Base-by-base conservation (phyloP, 768 basidiomycete species). In the Rossbeevera mucosa region DNA sequence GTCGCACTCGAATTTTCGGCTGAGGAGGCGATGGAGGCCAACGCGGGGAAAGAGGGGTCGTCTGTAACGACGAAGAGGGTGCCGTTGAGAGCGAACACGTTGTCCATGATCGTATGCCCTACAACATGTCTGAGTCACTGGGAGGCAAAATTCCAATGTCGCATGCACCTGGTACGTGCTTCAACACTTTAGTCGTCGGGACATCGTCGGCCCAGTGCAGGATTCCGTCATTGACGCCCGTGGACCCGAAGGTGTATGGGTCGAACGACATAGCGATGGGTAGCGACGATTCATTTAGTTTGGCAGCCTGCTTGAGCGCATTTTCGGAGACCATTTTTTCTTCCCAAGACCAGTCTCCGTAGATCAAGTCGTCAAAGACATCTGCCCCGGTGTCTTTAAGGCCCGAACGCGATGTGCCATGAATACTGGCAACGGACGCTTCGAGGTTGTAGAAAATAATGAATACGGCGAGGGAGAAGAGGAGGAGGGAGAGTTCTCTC, bases 61-160 rank as follows among this genome's bases (percentile, higher is more conserved):
- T 92, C 84, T 4, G 85, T 80, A 30, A 94, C 83, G 53, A 94
- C 67, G 66, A 82, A 90, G 54, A 91, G 77, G 2, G 82, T 81
- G 9, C 83, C 83, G 57, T 87, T 83, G 59, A 79, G 73, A n/a
- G 88, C 69, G 61, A 86, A 80, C n/a, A 91, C 76, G 54, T 90
- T 86, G 60, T 94, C 89, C 51, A 94, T 73, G 41, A 93, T 80
- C 1, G 88, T 91, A 71, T 84, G 90, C 4, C 93, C 93, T 94
- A 58, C 30, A 38, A 28, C 30, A 43, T 11, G 22, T 52, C 48
- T 54, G 26, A 61, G 48, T 31, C 22, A 28, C 20, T 11, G 14
- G 44, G 6, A 7, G 5, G 14, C 14, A 36, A 13, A 52, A 11
- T 2, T 28, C 7, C 9, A 45, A 25, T 29, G 8, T 2, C n/a